Evolutionary conservation across 129 eudicot genomes (phyloP), one percentile per base, ranked within the genome.

Genomic region (Helichrysum umbraculigerum): DNA sequence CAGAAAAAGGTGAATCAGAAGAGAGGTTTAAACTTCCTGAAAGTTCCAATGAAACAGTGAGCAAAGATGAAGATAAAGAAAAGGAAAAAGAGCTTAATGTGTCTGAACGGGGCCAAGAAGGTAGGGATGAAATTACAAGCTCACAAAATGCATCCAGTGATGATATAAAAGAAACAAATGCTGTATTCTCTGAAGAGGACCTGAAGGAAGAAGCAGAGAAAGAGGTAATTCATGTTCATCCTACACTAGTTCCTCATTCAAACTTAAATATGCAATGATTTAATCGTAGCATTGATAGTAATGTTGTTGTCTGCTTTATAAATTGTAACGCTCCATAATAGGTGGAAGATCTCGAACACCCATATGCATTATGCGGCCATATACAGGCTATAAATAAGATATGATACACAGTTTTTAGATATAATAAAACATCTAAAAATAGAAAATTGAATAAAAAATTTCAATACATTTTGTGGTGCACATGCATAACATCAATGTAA

Each of bases 171-270:
- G 83, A 72, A 51, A 52, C 34, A 28, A 68, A 9, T 0, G 21
- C 1, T 3, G 60, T 50, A 25, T 37, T 17, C 56, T 12, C 73
- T 22, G 56, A 64, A 21, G 81, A 64, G 16, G 25, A 39, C 70
- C 14, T 19, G 14, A 12, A 28, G 6, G 77, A 52, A 22, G 74
- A 81, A 74, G 5, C 66, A 33, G 66, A 52, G 16, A 33, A 63
- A 75, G 71, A 75, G 78, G 78, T 75, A 75, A 44, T 58, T 21
- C 30, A 57, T 57, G 2, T 72, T 22, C 16, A 72, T 33, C 76
- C 51, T 33, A 57, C 12, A 56, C 61, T 56, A n/a, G 3, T 56
- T 56, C 19, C 7, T 57, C 22, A 21, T 57, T 57, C 62, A 22
- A n/a, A 57, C 51, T 25, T 47, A 47, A 47, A 47, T 21, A 58